phyloP scores from a whole-genome alignment of 495 filamentous ascomycete species.

The Neurospora hispaniola region DNA sequence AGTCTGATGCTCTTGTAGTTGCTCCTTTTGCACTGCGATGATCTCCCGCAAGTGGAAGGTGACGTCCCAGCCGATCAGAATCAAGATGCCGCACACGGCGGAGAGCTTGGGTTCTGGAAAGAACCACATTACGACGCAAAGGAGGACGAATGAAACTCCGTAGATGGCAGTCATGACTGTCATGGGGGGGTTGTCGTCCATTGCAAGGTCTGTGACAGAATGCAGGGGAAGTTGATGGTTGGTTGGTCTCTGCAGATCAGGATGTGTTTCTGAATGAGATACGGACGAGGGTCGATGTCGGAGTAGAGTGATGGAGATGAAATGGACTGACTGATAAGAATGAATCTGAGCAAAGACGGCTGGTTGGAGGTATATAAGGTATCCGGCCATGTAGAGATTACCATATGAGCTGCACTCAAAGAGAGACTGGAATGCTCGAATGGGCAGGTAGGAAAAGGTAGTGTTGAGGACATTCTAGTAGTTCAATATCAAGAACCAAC shows the following conservation, averaged over 20 bases:
- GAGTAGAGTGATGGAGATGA: neutral
- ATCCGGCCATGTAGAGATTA: neutral
- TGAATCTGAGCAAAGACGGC: neutral
- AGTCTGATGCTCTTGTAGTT: neutral
- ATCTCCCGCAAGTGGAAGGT: neutral
- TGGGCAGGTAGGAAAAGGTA: no score
- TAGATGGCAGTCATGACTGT: no score
- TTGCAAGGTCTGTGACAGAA: no score
- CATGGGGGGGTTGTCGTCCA: no score
- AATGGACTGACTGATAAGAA: neutral
- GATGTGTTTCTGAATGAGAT: neutral
- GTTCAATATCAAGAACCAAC: no score
- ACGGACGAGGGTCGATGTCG: neutral
- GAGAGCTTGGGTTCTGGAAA: neutral
- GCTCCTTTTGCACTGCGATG: neutral
- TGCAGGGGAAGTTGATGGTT: neutral
- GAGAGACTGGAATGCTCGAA: no score
- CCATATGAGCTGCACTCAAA: no score
- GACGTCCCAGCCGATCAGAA: neutral
- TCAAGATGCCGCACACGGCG: no score
- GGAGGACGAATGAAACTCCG: no score
- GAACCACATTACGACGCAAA: neutral
- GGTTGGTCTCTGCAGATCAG: neutral
- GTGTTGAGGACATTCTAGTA: no score
- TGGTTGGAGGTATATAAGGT: neutral